Conservation (phyloP, 495 filamentous ascomycete genomes). For the Penicillium paxilli region DNA sequence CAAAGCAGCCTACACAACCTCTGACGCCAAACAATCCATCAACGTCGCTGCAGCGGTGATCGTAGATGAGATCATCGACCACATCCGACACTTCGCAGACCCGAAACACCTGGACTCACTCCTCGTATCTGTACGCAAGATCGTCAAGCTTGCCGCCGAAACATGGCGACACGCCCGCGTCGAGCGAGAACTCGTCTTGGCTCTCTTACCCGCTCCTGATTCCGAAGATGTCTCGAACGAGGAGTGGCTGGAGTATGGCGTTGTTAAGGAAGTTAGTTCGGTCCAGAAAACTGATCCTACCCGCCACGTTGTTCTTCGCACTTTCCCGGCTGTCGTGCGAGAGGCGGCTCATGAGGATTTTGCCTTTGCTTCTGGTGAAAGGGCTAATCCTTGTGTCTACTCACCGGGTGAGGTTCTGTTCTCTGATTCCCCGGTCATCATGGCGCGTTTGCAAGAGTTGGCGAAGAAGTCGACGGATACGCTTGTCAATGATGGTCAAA, state of each 20-base stretch:
- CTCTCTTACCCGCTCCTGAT: conserved; percentile 52
- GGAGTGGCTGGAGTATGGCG: conserved; percentile 48
- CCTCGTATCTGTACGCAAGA: conserved; percentile 50
- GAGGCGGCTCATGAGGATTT: conserved; percentile 58
- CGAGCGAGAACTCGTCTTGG: conserved; percentile 60
- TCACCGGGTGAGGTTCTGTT: conserved; percentile 53
- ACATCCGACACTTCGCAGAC: conserved; percentile 59
- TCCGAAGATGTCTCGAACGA: conserved; percentile 38
- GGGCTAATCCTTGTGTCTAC: conserved; percentile 46
- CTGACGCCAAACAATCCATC: conserved; percentile 60
- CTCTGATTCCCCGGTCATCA: conserved; percentile 53
- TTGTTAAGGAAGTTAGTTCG: conserved; percentile 17
- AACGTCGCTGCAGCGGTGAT: conserved; percentile 60
- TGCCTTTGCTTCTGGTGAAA: conserved; percentile 38
- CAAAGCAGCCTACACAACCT: conserved; percentile 62
- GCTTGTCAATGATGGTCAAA: conserved; percentile 18
- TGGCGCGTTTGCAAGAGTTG: conserved; percentile 51
- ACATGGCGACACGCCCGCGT: conserved; percentile 65
- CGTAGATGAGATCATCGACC: conserved; percentile 60
- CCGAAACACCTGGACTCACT: conserved; percentile 54
- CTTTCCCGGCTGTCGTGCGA: conserved; percentile 56
- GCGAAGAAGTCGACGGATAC: conserved; percentile 38
- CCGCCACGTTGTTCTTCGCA: conserved; percentile 49
- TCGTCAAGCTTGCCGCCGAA: conserved; percentile 64
- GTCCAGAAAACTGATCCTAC: conserved; percentile 26